Percentiles rank a stretch among this genome's conserved stretches.
phyloP scores from a whole-genome alignment of 805 yeast species.

The Hanseniaspora singularis region DNA sequence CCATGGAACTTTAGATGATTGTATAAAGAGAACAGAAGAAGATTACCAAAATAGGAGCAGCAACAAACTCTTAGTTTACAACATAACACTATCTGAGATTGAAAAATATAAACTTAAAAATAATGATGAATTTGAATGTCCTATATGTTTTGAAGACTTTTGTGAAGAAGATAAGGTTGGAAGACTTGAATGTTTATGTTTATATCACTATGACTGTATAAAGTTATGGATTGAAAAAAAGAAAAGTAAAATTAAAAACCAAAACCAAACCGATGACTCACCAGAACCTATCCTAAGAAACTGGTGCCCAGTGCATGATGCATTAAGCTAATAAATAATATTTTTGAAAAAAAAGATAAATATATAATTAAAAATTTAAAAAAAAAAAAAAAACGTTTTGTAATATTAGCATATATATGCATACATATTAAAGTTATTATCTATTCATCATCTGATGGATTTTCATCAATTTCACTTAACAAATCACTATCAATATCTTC shows the following conservation, averaged over 20 bases:
- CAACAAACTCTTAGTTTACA: constrained; percentile 80
- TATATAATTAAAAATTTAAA: neutral
- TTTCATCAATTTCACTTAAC: constrained; percentile 34
- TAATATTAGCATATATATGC: neutral
- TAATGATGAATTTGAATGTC: constrained; percentile 58
- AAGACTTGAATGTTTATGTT: constrained; percentile 83
- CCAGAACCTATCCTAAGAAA: constrained; percentile 29
- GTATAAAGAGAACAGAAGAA: constrained; percentile 50
- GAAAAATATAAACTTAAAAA: constrained; percentile 20
- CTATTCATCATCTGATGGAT: constrained; percentile 17
- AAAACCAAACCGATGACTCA: constrained; percentile 17
- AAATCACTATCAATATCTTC: constrained; percentile 38
- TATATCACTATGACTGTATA: constrained; percentile 84
- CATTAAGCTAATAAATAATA: constrained; percentile 5
- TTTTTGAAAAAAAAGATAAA: neutral
- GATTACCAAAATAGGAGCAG: constrained; percentile 35
- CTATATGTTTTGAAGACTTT: constrained; percentile 84
- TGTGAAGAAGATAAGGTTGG: constrained; percentile 81
- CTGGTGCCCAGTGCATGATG: constrained; percentile 43
- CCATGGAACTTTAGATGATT: constrained; percentile 30
- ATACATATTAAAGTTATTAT: neutral
- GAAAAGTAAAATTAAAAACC: constrained; percentile 34
- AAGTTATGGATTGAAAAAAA: constrained; percentile 81
- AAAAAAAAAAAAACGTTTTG: neutral
- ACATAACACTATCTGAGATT: constrained; percentile 23